A percentile compares a stretch with the other conserved stretches of the same genome.
Conservation (phyloP, 345 rosid genomes). For the Populus pruinosa region DNA sequence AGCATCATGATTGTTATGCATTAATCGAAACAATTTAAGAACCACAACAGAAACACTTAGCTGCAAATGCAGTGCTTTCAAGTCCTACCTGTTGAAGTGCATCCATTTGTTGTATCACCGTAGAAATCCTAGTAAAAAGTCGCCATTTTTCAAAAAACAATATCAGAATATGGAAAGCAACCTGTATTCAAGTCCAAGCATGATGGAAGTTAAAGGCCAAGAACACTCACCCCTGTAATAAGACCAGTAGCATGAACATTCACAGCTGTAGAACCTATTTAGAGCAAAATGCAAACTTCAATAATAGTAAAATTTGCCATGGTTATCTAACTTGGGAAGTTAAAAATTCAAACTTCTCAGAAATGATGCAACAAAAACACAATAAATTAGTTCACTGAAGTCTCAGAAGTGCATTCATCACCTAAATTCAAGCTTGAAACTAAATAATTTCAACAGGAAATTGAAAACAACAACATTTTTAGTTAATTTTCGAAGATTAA, state of each 20-base stretch:
- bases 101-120: slow-evolving; percentile 94
- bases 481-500: no score
- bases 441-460: no score
- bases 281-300: slow-evolving; percentile 4
- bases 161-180: background rate
- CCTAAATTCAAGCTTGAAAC: no score
- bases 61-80: background rate
- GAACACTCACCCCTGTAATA: slow-evolving; percentile 64
- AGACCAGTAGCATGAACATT: slow-evolving; percentile 73
- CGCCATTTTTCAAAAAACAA: background rate
- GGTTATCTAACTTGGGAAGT: no score
- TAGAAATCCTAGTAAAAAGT: slow-evolving; percentile 57
- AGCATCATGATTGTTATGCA: background rate
- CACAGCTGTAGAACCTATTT: slow-evolving; percentile 74
- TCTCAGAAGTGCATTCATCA: no score
- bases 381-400: no score
- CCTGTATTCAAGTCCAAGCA: background rate
- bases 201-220: slow-evolving; percentile 7
- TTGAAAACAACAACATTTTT: no score
- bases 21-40: background rate
- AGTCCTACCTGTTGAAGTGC: slow-evolving; percentile 74
- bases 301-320: no score
- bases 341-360: no score
- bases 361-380: no score
- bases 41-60: background rate